phyloP scores from a whole-genome alignment of 129 eudicot species.

The Centaurea solstitialis region DNA sequence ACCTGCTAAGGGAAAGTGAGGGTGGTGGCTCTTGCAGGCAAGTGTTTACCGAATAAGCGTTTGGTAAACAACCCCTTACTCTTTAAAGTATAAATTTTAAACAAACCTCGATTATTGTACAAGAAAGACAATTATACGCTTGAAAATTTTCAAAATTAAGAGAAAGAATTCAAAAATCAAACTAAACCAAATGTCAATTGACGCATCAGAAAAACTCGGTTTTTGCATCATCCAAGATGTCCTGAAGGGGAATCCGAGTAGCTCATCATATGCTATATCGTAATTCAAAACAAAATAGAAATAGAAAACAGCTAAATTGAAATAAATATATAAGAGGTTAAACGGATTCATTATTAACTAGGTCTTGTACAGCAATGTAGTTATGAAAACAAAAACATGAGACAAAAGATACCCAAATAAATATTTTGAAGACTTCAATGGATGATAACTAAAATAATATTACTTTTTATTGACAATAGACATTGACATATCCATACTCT shows the following conservation, averaged over 20 bases:
- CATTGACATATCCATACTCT: constrained; percentile 64
- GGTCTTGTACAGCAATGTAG: neutral
- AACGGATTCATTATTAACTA: neutral
- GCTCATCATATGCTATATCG: constrained; percentile 54
- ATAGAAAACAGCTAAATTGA: neutral
- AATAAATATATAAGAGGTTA: neutral
- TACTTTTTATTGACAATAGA: neutral
- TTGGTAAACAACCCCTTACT: too few species aligned
- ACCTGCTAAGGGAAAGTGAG: too few species aligned
- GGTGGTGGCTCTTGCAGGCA: too few species aligned
- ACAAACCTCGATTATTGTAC: neutral
- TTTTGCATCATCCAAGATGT: constrained; percentile 68
- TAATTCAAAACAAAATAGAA: neutral
- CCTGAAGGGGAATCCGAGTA: constrained; percentile 91
- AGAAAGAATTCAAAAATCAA: neutral
- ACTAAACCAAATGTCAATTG: neutral
- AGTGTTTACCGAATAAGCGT: too few species aligned
- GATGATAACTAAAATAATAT: neutral
- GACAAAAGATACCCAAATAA: neutral
- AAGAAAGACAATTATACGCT: neutral
- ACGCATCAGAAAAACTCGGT: constrained; percentile 80
- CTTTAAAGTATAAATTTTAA: neutral
- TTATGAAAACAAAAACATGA: neutral
- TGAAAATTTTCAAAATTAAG: neutral
- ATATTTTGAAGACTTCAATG: neutral